Conservation (phyloP, 192 early-diverging fungal species). For the Podila verticillata region DNA sequence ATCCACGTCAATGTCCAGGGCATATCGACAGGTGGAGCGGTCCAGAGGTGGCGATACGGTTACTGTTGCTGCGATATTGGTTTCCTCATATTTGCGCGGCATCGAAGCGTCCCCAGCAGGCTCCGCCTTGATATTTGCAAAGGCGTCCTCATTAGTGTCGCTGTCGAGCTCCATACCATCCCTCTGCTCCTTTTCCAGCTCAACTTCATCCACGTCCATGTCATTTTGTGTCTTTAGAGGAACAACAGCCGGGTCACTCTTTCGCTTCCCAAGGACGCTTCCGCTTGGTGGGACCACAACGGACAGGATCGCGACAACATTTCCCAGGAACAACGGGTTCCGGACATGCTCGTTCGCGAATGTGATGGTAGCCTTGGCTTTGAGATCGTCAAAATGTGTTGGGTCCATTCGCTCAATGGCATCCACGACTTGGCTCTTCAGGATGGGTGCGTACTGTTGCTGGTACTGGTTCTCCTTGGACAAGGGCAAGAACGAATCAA, state of each 20-base stretch:
- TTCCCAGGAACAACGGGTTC: constrained; percentile 37
- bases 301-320: constrained; percentile 30
- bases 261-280: not conserved
- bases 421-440: constrained; percentile 25
- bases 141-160: not conserved
- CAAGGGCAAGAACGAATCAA: constrained; percentile 20
- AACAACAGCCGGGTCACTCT: not conserved
- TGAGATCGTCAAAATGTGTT: constrained; percentile 23
- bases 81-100: not conserved
- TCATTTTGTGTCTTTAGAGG: not conserved
- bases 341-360: constrained; percentile 42
- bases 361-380: constrained; percentile 6
- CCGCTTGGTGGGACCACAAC: constrained; percentile 12
- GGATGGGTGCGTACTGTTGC: constrained; percentile 32
- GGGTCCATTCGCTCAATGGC: constrained; percentile 33
- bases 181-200: not conserved
- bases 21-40: constrained; percentile 11
- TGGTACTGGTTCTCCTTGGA: constrained; percentile 20
- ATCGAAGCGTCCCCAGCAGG: not conserved
- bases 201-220: not conserved
- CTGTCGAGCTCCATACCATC: not conserved
- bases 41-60: not conserved
- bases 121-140: not conserved
- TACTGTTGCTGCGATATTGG: not conserved
- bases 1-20: constrained; percentile 35